phyloP scores from a whole-genome alignment of 306 rosid species.

The Vicia faba region DNA sequence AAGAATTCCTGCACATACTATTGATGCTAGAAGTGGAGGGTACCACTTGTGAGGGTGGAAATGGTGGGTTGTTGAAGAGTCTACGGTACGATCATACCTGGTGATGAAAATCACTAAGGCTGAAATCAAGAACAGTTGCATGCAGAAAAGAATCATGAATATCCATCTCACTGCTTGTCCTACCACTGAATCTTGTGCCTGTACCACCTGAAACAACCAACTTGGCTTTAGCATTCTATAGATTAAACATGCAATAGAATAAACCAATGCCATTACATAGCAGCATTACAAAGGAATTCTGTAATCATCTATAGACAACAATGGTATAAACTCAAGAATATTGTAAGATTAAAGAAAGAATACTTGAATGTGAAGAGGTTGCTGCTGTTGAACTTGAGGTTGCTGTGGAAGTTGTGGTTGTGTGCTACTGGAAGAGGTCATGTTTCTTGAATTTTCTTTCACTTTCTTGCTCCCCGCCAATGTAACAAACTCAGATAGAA shows the following conservation, averaged over 20 bases:
- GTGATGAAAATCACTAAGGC: conserved; percentile 46
- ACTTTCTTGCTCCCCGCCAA: no score
- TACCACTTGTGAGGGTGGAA: conserved; percentile 63
- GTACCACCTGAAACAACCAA: conserved; percentile 33
- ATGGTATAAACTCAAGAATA: conserved; percentile 4
- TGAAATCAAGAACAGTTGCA: conserved; percentile 48
- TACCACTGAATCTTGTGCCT: conserved; percentile 48
- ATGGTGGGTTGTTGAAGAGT: conserved; percentile 48
- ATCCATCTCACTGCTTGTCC: conserved; percentile 37
- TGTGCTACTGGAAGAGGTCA: no score
- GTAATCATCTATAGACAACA: not conserved
- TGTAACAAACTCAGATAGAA: no score
- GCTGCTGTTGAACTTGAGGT: conserved; percentile 42
- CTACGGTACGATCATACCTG: conserved; percentile 43
- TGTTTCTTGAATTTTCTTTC: no score
- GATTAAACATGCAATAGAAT: not conserved
- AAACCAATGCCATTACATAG: no score
- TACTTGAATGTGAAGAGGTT: conserved; percentile 48
- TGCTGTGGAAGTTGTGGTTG: not conserved
- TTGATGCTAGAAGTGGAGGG: conserved; percentile 59
- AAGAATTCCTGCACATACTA: conserved; percentile 49
- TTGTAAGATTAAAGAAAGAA: not conserved
- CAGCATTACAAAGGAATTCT: no score
- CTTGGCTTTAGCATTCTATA: conserved; percentile 8
- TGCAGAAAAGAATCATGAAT: conserved; percentile 46